Percentiles rank a stretch among this genome's conserved stretches.
These are phyloP conservation scores for Solanum chiquidenum DNA, from an alignment of 257 asterid genomes.

Conservation along the genomic window DNA sequence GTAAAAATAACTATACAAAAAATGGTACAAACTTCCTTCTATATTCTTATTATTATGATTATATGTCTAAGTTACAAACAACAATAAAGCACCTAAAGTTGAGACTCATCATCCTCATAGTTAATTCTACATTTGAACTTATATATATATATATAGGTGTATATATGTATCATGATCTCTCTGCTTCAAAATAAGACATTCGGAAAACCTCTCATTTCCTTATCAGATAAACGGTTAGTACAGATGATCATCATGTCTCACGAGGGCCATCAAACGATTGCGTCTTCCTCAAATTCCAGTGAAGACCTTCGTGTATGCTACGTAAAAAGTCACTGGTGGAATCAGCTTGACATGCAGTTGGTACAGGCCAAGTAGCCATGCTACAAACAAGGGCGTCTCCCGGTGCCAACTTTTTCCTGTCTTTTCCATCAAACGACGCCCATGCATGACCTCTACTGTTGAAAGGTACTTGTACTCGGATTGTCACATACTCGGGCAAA, in stretches of 20 bases:
- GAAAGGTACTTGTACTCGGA: slow-evolving; percentile 78
- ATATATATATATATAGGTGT: background rate
- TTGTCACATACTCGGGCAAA: slow-evolving; percentile 76
- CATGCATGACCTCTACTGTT: slow-evolving; percentile 91
- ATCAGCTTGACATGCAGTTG: slow-evolving; percentile 82
- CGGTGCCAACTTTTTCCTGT: slow-evolving; percentile 62
- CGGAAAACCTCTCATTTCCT: background rate
- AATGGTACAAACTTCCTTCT: background rate
- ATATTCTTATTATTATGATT: background rate
- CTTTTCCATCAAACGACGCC: slow-evolving; percentile 98
- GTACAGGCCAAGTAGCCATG: slow-evolving; percentile 99
- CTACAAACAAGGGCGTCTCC: slow-evolving; percentile 93
- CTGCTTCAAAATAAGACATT: background rate
- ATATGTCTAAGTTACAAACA: background rate
- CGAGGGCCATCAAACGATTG: slow-evolving; percentile 84
- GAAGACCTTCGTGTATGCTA: slow-evolving; percentile 92
- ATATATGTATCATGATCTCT: background rate
- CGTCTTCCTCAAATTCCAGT: slow-evolving; percentile 90
- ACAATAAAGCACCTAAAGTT: background rate
- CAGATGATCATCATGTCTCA: slow-evolving; percentile 20
- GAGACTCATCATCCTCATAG: background rate
- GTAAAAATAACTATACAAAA: background rate
- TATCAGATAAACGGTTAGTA: background rate
- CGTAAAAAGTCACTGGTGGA: slow-evolving; percentile 71
- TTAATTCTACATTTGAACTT: background rate